Conservation (phyloP, 495 filamentous ascomycete genomes). For the Jackrogersella multiformis region DNA sequence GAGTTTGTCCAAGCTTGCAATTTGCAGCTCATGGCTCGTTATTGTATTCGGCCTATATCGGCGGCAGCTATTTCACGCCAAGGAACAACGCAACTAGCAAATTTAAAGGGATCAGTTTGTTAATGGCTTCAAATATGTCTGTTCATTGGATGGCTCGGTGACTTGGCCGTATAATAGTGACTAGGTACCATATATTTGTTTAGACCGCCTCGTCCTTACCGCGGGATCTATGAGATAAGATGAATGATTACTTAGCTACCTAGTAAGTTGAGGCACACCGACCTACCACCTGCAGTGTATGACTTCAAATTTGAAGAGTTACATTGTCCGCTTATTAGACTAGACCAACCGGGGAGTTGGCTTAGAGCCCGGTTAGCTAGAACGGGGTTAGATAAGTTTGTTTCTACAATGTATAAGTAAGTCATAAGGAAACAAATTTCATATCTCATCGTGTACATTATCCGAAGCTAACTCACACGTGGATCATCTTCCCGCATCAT, state of each 20-base stretch:
- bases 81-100: not conserved
- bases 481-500: not conserved
- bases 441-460: not conserved
- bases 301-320: not conserved
- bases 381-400: not conserved
- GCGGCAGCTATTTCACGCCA: not conserved
- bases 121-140: not conserved
- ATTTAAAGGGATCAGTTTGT: conserved; percentile 5
- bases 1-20: conserved; percentile 6
- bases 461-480: not conserved
- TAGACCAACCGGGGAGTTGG: not conserved
- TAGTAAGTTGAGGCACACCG: no score
- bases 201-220: not conserved
- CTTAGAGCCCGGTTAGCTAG: not conserved
- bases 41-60: not conserved
- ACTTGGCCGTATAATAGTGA: not conserved
- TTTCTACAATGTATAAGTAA: conserved; percentile 8
- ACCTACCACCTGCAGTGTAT: no score
- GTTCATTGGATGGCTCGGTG: not conserved
- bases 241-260: no score
- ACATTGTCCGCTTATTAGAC: conserved; percentile 14
- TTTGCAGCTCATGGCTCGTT: conserved; percentile 2
- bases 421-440: conserved; percentile 2
- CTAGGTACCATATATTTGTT: not conserved
- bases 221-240: not conserved